Evolutionary conservation across 2,329 filamentous ascomycete species (phyloP), one percentile per base, ranked within the genome.

Genomic region (Elsinoe batatas): DNA sequence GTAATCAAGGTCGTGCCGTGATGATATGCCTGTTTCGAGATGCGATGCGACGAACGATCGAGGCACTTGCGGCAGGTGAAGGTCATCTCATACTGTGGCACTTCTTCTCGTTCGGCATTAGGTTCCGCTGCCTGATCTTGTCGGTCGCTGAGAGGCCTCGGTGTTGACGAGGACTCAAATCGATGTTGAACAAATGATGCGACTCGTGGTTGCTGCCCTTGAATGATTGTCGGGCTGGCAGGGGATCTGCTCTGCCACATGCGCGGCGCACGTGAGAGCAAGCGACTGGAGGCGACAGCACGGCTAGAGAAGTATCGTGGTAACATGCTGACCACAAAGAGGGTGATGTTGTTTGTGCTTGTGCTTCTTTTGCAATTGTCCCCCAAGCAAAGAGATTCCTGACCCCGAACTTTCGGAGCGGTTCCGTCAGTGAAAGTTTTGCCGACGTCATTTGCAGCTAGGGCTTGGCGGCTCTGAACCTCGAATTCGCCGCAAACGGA

Each of bases 21-120:
- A 71, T 97, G 91, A 68, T 98, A 98, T 32, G 89, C 93, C 67
- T 97, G 93, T 71, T 97, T 96, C 30, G 88, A 89, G 64, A 98
- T 77, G 51, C 80, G 80, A 72, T 98, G 94, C 11, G 83, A 79
- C n/a, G 88, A 94, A 57, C 91, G 85, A 35, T 80, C 74, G 44
- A 78, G 76, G 73, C 93, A 98, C 55, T 67, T 65, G 58, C 87
- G 84, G 79, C 93, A 98, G 62, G 93, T 98, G 69, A 98, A 96
- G 50, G 84, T 87, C 61, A 98, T 78, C 63, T 89, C 79, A 72
- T 97, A 98, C 57, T 87, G 82, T 1, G 88, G 88, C 35, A 74
- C 69, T 56, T 74, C 67, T 5, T 68, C 64, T 57, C 54, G 33
- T 18, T 71, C 70, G 30, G 58, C 50, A 37, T 59, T 67, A 61